These are phyloP conservation scores for Boletus vermiculosoides DNA, from an alignment of 768 basidiomycete species.

Conservation along the genomic window DNA sequence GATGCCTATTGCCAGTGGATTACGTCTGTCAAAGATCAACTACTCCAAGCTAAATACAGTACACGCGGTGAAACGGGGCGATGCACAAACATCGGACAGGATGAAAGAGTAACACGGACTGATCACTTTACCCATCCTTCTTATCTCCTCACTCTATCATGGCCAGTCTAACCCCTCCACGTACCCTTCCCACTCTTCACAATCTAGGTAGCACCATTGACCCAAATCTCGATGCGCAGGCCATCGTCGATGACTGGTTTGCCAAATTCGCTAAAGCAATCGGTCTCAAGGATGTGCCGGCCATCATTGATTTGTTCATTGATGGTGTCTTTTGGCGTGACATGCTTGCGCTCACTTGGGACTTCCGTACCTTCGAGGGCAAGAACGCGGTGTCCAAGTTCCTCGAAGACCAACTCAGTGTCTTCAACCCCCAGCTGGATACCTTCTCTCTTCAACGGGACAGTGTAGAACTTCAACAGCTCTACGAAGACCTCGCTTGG, in stretches of 20 bases:
- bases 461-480: conserved; percentile 22
- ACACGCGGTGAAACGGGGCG: not conserved
- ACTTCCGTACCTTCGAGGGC: conserved; percentile 57
- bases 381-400: conserved; percentile 40
- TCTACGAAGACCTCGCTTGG: conserved; percentile 40
- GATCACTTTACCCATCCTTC: not conserved
- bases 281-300: conserved; percentile 33
- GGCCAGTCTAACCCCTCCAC: not conserved
- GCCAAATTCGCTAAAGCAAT: conserved; percentile 36
- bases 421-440: conserved; percentile 16
- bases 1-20: not conserved
- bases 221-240: conserved; percentile 35
- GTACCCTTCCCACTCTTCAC: conserved; percentile 25
- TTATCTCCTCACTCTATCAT: conserved; percentile 7
- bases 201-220: conserved; percentile 26
- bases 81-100: not conserved
- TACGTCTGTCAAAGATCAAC: not conserved
- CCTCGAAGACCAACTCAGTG: conserved; percentile 43
- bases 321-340: conserved; percentile 55
- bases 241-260: conserved; percentile 43
- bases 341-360: conserved; percentile 61
- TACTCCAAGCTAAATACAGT: not conserved
- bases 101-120: not conserved
- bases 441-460: conserved; percentile 27
- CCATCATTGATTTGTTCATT: conserved; percentile 35